Evolutionary conservation across 768 basidiomycete species (phyloP), one percentile per base, ranked within the genome.

Genomic region (Candolleomyces eurysporus): DNA sequence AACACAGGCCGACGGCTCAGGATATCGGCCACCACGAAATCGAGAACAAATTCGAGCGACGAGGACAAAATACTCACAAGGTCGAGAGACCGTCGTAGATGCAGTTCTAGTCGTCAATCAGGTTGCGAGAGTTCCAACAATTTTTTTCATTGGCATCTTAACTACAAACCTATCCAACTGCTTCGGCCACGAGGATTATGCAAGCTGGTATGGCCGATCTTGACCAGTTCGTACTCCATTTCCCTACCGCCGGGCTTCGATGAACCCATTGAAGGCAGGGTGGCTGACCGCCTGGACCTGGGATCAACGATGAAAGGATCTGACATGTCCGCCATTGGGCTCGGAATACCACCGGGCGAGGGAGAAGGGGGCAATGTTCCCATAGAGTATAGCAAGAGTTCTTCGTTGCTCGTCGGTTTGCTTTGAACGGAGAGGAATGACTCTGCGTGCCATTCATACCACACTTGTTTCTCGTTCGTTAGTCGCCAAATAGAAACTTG

Each of bases 371-470:
- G 62, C 55, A 64, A 58, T 36, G 67, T 46, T 51, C 60, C 56
- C 19, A 36, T 60, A n/a, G 57, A 45, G 22, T 52, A 50, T 13
- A 67, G 68, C 48, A 73, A 48, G 6, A 72, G 68, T 10, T 77
- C 73, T 62, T 69, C 72, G 39, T 71, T 71, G 16, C 72, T 61
- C 5, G 72, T 69, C 22, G 73, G 59, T 40, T 70, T 68, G 45
- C 72, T 73, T 39, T 83, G 79, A 17, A 89, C 78, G 5, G 91
- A 85, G 57, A 98, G 78, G 77, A 92, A 98, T 17, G 94, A 89
- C 69, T 98, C 96, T 0, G 94, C 95, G 69, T 91, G 89, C 97
- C 97, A 99, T 75, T 98, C 97, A 74, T 98, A 98, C 97, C 97
- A 99, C 14, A 99, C 92, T 66, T 91, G 89, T 17, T 87, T 85